Evolutionary conservation across 352 stramenopile genomes (phyloP), one percentile per base, ranked within the genome.

Genomic region (Phytophthora sansomeana): DNA sequence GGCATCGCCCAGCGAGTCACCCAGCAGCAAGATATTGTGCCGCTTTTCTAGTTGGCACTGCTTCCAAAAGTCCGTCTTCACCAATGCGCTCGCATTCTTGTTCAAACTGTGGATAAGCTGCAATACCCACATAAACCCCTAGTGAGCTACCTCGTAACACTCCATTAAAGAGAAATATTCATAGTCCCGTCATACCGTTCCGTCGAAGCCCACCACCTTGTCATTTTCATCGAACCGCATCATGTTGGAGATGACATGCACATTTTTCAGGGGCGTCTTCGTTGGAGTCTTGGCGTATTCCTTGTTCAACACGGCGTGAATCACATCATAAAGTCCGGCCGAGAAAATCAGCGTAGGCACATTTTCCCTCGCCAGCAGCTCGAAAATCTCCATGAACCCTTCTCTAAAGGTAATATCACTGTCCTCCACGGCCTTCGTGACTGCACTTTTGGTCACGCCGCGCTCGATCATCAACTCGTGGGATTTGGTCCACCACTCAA

Each of bases 201-300:
- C 83, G 9, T 87, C 53, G 42, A 90, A 91, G 3, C 67, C 81
- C 5, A 76, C 46, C 43, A 85, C 46, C 21, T 65, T 65, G 6
- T 76, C 84, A 16, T 58, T 53, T 14, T 77, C 68, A 29, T 92
- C 75, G 54, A 93, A 95, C 14, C 43, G 48, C 84, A 95, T 95
- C 67, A 95, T 87, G 68, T 95, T 95, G 58, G 84, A 91, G 26
- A 95, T 63, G 5, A 95, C 83, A 64, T 95, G 87, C 19, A 95
- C 71, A 53, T 95, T 95, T 17, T 59, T 63, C 3, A 77, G 77
- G 3, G 74, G 62, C 4, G 30, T 74, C 11, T 75, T 63, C 5
- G 33, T 47, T 26, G 44, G 9, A 8, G 69, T 77, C 49, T 74
- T 76, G 7, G 76, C 78, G 54, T 81, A 92, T 44, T 89, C 80